Conservation (phyloP, 2,329 filamentous ascomycete genomes). For the Thermomyces lanuginosus region DNA sequence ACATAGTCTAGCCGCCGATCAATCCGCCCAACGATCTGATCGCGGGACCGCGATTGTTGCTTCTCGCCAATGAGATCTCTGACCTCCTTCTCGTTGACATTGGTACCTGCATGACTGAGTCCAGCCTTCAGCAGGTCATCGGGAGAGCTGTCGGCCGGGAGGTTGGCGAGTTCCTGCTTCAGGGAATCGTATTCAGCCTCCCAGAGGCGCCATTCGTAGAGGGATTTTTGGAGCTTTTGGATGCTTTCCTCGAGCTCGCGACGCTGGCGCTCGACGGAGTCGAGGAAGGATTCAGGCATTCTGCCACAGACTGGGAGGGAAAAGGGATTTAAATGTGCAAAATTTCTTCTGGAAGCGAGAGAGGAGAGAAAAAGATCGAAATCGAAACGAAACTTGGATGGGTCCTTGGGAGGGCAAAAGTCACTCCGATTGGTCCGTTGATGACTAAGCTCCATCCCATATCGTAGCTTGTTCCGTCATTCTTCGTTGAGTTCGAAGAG, state of each 20-base stretch:
- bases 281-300: conserved; percentile 34
- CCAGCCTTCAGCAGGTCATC: conserved; percentile 38
- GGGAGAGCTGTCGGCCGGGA: conserved; percentile 33
- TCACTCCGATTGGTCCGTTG: conserved; percentile 8
- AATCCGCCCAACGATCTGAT: conserved; percentile 52
- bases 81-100: conserved; percentile 37
- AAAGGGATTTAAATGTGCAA: conserved; percentile 1
- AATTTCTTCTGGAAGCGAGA: no score
- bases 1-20: conserved; percentile 77
- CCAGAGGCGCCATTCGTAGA: conserved; percentile 80
- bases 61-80: conserved; percentile 35
- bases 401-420: conserved; percentile 7
- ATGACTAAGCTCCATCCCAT: conserved; percentile 1
- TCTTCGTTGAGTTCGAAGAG: no score
- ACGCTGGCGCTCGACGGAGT: conserved; percentile 59
- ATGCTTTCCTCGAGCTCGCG: conserved; percentile 61
- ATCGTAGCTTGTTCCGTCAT: no score
- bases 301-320: background rate
- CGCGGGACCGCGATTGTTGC: conserved; percentile 33
- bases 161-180: conserved; percentile 57
- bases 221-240: conserved; percentile 52
- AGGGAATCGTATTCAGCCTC: conserved; percentile 83
- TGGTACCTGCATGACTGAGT: conserved; percentile 29
- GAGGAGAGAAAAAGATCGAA: conserved; percentile 3
- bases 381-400: conserved; percentile 2